Conservation (phyloP, 2,329 filamentous ascomycete species). For the Botrytis hyacinthi region DNA sequence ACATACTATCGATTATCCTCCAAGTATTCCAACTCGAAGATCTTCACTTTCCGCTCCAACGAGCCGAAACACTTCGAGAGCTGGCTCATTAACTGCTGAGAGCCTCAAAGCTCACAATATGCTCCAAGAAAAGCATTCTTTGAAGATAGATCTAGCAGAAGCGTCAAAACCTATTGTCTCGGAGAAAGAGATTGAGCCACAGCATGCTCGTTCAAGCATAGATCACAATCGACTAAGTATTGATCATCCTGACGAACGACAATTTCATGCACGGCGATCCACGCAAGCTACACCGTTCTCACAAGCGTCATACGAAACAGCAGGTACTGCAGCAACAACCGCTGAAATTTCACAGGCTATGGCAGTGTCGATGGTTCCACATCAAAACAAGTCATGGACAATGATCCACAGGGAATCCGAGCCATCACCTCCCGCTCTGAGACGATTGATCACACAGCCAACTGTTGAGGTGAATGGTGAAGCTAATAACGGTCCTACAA, state of each 20-base stretch:
- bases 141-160: slow-evolving; percentile 16
- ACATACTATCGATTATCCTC: slow-evolving; percentile 61
- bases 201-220: slow-evolving; percentile 38
- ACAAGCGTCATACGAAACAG: slow-evolving; percentile 56
- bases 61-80: slow-evolving; percentile 55
- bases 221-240: slow-evolving; percentile 51
- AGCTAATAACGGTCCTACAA: slow-evolving; percentile 46
- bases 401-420: slow-evolving; percentile 14
- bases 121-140: slow-evolving; percentile 29
- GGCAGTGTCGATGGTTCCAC: slow-evolving; percentile 60
- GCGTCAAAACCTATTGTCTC: slow-evolving; percentile 17
- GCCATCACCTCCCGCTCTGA: slow-evolving; percentile 15
- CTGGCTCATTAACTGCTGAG: slow-evolving; percentile 56
- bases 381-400: slow-evolving; percentile 57
- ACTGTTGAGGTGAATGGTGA: slow-evolving; percentile 39
- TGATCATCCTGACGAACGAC: slow-evolving; percentile 32
- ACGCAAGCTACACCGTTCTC: slow-evolving; percentile 63
- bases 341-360: slow-evolving; percentile 61
- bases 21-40: slow-evolving; percentile 53
- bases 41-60: slow-evolving; percentile 63
- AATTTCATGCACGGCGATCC: slow-evolving; percentile 47
- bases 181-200: slow-evolving; percentile 26
- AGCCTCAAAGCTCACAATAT: slow-evolving; percentile 56
- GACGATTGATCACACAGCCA: slow-evolving; percentile 20
- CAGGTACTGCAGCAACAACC: slow-evolving; percentile 51